Evolutionary conservation across 352 stramenopile species (phyloP), one percentile per base, ranked within the genome.

Genomic region (Globisporangium nagaii): DNA sequence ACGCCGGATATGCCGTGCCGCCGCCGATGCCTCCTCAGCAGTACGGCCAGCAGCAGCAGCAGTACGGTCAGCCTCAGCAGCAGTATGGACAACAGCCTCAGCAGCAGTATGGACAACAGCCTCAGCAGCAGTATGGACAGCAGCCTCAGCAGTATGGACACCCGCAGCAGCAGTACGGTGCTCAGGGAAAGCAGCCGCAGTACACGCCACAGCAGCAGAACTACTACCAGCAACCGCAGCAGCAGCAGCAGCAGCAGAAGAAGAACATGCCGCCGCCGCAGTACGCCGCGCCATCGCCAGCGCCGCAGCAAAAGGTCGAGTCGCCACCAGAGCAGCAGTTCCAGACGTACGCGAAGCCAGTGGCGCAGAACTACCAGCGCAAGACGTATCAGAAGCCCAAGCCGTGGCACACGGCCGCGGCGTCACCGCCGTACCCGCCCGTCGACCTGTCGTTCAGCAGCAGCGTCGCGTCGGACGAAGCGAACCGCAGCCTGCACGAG

Each of bases 161-260:
- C 3, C 56, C 67, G 7, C 49, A 65, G 20, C 56, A 69, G 20
- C 58, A 79, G 25, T 71, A 64, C 47, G 56, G 49, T 22, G 53
- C 54, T 12, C 19, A 32, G 24, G 47, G 55, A 42, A 24, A 53
- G 10, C 44, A 65, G 35, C 56, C 53, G 13, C 49, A 47, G 27
- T 44, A 60, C 15, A n/a, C 50, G 8, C 40, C 56, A 13, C 44
- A 48, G 1, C 44, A 52, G 15, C 60, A 65, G 6, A 50, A 65
- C 13, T 62, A 62, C 31, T 53, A 52, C 56, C 22, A 56, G 13
- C 41, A 50, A 7, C 42, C 45, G 9, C 42, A 48, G 30, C 19
- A 31, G 30, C 42, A 53, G 9, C 42, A 48, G 30, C 19, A 31
- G 30, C 42, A 48, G 17, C 35, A 40, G 35, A 31, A 53, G 4